phyloP scores from a whole-genome alignment of 495 filamentous ascomycete species.

The Xylona heveae region DNA sequence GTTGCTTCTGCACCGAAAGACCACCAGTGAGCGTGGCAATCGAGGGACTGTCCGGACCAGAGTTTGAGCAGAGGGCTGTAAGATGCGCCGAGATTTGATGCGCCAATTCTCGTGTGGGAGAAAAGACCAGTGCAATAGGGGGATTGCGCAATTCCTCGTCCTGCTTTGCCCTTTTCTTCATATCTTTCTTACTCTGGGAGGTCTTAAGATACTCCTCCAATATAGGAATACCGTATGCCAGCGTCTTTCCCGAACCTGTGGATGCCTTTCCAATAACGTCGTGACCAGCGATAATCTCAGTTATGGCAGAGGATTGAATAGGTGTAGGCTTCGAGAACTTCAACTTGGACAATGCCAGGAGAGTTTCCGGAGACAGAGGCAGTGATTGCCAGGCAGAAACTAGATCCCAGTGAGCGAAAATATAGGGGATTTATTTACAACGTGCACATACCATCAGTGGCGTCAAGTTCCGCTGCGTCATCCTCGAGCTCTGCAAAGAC shows the following conservation, averaged over 20 bases:
- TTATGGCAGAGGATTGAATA: slow-evolving; percentile 60
- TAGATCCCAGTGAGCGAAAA: slow-evolving; percentile 22
- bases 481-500: slow-evolving; percentile 8
- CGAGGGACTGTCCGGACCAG: slow-evolving; percentile 29
- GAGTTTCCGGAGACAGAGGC: slow-evolving; percentile 41
- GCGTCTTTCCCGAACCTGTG: slow-evolving; percentile 68
- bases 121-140: slow-evolving; percentile 73
- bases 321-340: slow-evolving; percentile 59
- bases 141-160: slow-evolving; percentile 9
- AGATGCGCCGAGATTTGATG: slow-evolving; percentile 77
- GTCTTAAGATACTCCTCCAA: slow-evolving; percentile 37
- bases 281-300: slow-evolving; percentile 48
- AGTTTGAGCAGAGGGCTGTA: slow-evolving; percentile 37
- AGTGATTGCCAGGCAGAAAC: slow-evolving; percentile 59
- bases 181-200: slow-evolving; percentile 13
- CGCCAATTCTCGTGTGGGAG: slow-evolving; percentile 81
- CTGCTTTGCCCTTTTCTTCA: slow-evolving; percentile 4
- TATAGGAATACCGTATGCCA: slow-evolving; percentile 66
- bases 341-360: slow-evolving; percentile 54
- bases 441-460: slow-evolving; percentile 11
- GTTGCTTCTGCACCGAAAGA: slow-evolving; percentile 79
- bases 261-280: slow-evolving; percentile 67
- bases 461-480: slow-evolving; percentile 9
- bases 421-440: slow-evolving; percentile 16
- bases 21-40: slow-evolving; percentile 80